These are phyloP conservation scores for Penicillium robsamsonii DNA, from an alignment of 495 filamentous ascomycete species.

Conservation along the genomic window DNA sequence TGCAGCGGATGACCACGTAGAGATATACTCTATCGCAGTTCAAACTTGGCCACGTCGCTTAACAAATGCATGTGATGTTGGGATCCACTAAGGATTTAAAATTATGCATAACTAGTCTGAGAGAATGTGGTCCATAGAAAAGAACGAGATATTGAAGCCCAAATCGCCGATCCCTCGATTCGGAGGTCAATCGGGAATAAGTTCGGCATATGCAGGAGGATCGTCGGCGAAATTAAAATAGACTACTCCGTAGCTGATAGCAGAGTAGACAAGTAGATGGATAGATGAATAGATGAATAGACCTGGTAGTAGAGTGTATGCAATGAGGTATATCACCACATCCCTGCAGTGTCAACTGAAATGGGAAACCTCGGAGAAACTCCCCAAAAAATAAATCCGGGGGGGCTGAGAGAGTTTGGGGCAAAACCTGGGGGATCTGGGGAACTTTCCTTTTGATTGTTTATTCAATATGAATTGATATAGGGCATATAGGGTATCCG, in stretches of 20 bases:
- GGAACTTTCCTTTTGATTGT: background rate
- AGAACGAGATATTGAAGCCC: background rate
- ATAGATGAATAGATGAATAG: too few species aligned
- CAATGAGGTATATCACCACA: too few species aligned
- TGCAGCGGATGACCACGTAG: background rate
- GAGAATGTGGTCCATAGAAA: background rate
- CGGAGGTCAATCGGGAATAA: slow-evolving; percentile 20
- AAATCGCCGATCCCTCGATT: background rate
- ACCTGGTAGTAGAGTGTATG: too few species aligned
- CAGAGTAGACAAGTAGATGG: too few species aligned
- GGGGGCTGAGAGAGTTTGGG: background rate
- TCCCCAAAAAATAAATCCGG: slow-evolving; percentile 7
- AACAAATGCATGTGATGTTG: background rate
- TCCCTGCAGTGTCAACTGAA: too few species aligned
- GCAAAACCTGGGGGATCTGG: slow-evolving; percentile 19
- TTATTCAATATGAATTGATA: background rate
- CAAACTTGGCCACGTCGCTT: background rate
- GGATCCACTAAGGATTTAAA: background rate
- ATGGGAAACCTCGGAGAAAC: slow-evolving; percentile 27
- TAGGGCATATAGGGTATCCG: background rate
- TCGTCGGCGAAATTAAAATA: slow-evolving; percentile 24
- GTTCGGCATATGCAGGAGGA: slow-evolving; percentile 20
- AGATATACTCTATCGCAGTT: background rate
- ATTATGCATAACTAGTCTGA: background rate
- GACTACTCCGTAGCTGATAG: too few species aligned